A percentile compares a stretch with the other conserved stretches of the same genome.
These are phyloP conservation scores for Apiotrichum sp. DNA, from an alignment of 1,284 basidiomycete genomes.

Conservation along the genomic window DNA sequence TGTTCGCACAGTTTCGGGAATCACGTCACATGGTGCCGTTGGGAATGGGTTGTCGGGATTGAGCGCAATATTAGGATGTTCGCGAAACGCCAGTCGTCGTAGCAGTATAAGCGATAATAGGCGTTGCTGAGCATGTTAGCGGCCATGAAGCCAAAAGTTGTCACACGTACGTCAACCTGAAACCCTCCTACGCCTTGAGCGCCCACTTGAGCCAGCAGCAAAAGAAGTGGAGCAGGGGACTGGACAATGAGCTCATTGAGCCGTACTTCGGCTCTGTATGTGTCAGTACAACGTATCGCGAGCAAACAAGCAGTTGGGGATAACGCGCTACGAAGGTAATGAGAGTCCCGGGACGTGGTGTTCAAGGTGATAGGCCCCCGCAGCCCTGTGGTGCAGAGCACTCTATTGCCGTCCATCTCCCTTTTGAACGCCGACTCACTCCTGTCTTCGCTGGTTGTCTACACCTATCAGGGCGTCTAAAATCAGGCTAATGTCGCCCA, in stretches of 20 bases:
- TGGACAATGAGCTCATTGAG: slow-evolving; percentile 25
- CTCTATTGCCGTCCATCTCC: too few relatives aligned
- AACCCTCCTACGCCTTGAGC: slow-evolving; percentile 42
- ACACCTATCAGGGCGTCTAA: slow-evolving; percentile 34
- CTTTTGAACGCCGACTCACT: slow-evolving; percentile 21
- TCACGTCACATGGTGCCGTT: slow-evolving; percentile 35
- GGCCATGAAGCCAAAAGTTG: neutral
- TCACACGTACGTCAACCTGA: slow-evolving; percentile 35
- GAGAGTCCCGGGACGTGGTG: too few relatives aligned
- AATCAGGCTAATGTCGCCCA: slow-evolving; percentile 34
- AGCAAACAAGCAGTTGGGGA: neutral
- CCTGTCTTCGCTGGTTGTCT: slow-evolving; percentile 25
- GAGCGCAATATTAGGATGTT: slow-evolving; percentile 29
- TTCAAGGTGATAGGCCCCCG: too few relatives aligned
- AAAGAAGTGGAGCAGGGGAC: slow-evolving; percentile 29
- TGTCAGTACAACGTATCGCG: neutral
- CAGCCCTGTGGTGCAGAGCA: too few relatives aligned
- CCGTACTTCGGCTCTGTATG: slow-evolving; percentile 31
- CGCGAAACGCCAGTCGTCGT: slow-evolving; percentile 31
- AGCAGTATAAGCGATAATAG: slow-evolving; percentile 36
- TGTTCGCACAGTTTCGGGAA: slow-evolving; percentile 28
- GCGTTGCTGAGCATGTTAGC: slow-evolving; percentile 25
- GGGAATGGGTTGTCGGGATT: slow-evolving; percentile 22
- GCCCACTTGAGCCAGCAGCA: slow-evolving; percentile 40
- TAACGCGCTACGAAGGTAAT: too few relatives aligned